Percentiles rank a stretch among this genome's conserved stretches.
phyloP scores from a whole-genome alignment of 768 basidiomycete species.

The Leccinum disarticulatum region DNA sequence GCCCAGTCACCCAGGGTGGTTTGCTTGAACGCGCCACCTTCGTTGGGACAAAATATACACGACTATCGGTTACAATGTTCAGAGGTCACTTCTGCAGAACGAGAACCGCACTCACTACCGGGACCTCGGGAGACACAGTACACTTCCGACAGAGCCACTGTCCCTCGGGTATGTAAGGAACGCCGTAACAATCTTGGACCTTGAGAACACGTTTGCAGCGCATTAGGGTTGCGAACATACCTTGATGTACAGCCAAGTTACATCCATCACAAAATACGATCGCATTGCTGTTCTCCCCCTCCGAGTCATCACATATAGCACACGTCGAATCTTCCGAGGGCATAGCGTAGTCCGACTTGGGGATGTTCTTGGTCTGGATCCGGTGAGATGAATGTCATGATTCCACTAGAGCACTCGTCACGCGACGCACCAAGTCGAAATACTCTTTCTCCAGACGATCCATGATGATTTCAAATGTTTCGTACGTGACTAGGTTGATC shows the following conservation, averaged over 20 bases:
- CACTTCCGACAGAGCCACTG: slow-evolving; percentile 99
- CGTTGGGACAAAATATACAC: slow-evolving; percentile 94
- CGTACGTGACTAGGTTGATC: slow-evolving; percentile 69
- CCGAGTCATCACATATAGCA: slow-evolving; percentile 96
- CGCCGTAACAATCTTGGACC: slow-evolving; percentile 91
- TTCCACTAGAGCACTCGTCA: slow-evolving; percentile 1
- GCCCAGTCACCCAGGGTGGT: slow-evolving; percentile 92
- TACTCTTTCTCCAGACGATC: slow-evolving; percentile 98
- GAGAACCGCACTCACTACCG: slow-evolving; percentile 64
- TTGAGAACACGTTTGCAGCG: slow-evolving; percentile 10
- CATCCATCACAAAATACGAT: slow-evolving; percentile 99
- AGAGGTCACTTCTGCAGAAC: background rate
- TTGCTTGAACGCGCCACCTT: slow-evolving; percentile 98
- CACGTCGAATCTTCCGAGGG: slow-evolving; percentile 96
- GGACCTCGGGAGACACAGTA: slow-evolving; percentile 94
- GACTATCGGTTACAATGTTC: slow-evolving; percentile 45
- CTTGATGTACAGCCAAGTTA: slow-evolving; percentile 99
- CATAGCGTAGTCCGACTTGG: slow-evolving; percentile 82
- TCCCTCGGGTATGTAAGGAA: slow-evolving; percentile 98
- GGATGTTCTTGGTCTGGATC: slow-evolving; percentile 84
- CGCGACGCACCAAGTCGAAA: slow-evolving; percentile 80
- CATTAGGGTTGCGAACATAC: slow-evolving; percentile 40
- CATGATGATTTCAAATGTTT: slow-evolving; percentile 95
- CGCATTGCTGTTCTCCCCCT: slow-evolving; percentile 97
- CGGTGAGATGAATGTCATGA: slow-evolving; percentile 2